A percentile compares a stretch with the other conserved stretches of the same genome.
Evolutionary conservation across 2,329 filamentous ascomycete species (phyloP).

Genomic region (Fusarium sp.): DNA sequence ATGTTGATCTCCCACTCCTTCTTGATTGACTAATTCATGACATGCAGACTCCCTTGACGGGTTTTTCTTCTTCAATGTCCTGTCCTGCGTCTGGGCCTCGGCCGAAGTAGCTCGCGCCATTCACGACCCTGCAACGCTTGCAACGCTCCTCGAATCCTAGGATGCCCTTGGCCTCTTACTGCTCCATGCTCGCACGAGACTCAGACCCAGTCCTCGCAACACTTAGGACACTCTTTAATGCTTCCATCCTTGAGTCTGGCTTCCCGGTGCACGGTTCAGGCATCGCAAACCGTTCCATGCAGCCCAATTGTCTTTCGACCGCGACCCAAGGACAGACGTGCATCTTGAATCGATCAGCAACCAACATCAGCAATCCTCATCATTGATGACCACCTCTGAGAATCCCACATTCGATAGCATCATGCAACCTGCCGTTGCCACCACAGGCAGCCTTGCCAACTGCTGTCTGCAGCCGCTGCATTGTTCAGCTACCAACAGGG

Average conservation of each 20-base stretch:
- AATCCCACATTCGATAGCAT: background rate
- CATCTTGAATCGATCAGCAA: constrained; percentile 18
- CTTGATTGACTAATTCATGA: background rate
- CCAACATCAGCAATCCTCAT: background rate
- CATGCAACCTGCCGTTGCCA: background rate
- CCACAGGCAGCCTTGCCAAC: background rate
- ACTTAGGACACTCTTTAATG: background rate
- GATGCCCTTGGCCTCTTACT: constrained; percentile 26
- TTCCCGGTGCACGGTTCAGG: constrained; percentile 25
- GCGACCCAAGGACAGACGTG: constrained; percentile 10
- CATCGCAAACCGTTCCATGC: constrained; percentile 21
- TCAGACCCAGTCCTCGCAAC: background rate
- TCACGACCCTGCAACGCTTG: constrained; percentile 22
- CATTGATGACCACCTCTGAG: background rate
- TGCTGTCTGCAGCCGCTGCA: background rate
- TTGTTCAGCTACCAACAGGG: background rate
- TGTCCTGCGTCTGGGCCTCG: constrained; percentile 29
- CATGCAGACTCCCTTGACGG: background rate
- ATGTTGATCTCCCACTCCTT: background rate
- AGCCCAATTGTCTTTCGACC: constrained; percentile 18
- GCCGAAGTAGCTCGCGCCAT: constrained; percentile 41
- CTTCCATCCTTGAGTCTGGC: background rate
- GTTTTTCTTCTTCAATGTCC: constrained; percentile 12
- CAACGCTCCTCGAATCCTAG: constrained; percentile 25
- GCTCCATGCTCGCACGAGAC: constrained; percentile 26